Evolutionary conservation across 257 asterid species (phyloP).

Genomic region (Lycium ferocissimum): DNA sequence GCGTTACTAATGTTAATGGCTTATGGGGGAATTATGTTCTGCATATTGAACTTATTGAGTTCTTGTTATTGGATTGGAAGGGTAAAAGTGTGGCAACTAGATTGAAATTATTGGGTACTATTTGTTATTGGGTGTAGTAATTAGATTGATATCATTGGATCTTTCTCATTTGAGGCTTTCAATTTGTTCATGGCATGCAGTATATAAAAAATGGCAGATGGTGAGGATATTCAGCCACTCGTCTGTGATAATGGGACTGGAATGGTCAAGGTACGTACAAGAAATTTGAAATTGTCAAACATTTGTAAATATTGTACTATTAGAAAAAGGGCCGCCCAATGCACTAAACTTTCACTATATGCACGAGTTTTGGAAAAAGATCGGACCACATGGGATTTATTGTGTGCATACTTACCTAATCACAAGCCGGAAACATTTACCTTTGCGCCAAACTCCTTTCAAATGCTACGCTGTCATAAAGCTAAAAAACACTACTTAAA

Average conservation of each 20-base stretch:
- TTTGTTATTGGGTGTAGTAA: background rate
- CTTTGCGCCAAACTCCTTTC: background rate
- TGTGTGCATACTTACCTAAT: background rate
- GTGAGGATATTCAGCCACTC: slow-evolving; percentile 36
- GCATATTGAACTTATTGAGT: background rate
- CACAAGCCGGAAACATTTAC: background rate
- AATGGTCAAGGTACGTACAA: slow-evolving; percentile 29
- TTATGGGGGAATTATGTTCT: background rate
- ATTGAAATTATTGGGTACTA: background rate
- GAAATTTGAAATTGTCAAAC: background rate
- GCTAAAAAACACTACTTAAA: background rate
- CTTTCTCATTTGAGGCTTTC: background rate
- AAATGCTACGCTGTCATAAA: background rate
- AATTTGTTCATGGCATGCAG: background rate
- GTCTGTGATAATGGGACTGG: slow-evolving; percentile 35
- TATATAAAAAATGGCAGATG: slow-evolving; percentile 31
- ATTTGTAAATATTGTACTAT: background rate
- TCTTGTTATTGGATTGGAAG: background rate
- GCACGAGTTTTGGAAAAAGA: background rate
- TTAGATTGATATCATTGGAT: background rate
- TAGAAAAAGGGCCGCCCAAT: background rate
- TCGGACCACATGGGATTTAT: background rate
- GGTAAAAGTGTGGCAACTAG: background rate
- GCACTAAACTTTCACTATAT: background rate
- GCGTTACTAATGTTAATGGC: background rate